Base-by-base conservation (phyloP, 2,329 filamentous ascomycete species). In the Talaromyces sp. region DNA sequence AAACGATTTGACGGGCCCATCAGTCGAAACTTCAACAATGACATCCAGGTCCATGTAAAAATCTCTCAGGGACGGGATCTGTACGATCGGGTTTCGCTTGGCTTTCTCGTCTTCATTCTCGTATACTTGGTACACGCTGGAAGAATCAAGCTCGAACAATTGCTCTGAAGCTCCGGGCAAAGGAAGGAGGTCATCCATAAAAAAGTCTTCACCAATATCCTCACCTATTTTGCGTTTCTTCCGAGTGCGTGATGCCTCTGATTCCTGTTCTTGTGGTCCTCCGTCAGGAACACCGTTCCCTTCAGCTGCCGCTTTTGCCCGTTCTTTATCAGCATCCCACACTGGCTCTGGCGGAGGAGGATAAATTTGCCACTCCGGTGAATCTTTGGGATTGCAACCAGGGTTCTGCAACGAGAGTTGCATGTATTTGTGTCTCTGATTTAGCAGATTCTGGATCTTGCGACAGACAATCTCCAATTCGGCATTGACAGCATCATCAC, bases 1-100 rank as follows among this genome's bases (percentile, higher is more conserved):
- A 73, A 97, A 97, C 68, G 91, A 97, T 76, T 99, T 99, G 73
- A 88, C 93, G 0, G 94, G 94, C 0, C 94, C 94, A 69, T 99
- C 93, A 0, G 92, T 96, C 0, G 92, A 96, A n/a, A 95, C 85
- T 59, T 88, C 86, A 54, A 96, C 80, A 59, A 97, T 87, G 21
- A 86, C 81, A 69, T 99, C 94, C 25, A 99, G 78, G 69, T 97
- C 93, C 80, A 96, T 89, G 73, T 97, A 99, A 68, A 92, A 99
- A 67, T 99, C 93, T 67, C 92, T 85, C 67, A 97, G 84, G 5
- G 90, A 96, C 0, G 94, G 94, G n/a, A 97, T 89, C 46, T 85
- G 80, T 52, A 96, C 82, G 15, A 91, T 84, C 0, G 93, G 91
- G 2, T 45, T 17, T 19, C 81, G 80, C 61, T 85, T 82, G 17